Evolutionary conservation across 495 filamentous ascomycete genomes (phyloP).

Genomic region (Cairneyella variabilis): DNA sequence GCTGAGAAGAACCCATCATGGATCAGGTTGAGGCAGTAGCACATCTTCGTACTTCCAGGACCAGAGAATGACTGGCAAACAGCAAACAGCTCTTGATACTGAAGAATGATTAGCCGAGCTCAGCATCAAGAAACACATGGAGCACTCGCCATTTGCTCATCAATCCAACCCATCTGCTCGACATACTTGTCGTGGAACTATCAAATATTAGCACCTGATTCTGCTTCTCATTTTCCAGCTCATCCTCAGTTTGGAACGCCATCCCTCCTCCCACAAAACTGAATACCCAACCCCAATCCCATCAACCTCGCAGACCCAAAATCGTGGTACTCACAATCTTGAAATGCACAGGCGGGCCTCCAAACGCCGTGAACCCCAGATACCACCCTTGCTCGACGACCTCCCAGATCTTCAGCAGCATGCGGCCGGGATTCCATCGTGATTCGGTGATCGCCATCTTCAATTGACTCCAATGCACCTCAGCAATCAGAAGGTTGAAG

Average conservation of each 20-base stretch:
- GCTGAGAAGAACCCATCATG: slow-evolving; percentile 61
- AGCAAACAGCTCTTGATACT: slow-evolving; percentile 84
- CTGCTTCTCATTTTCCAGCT: neutral
- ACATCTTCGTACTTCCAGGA: slow-evolving; percentile 76
- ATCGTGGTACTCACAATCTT: slow-evolving; percentile 40
- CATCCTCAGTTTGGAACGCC: no score
- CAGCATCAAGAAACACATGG: neutral
- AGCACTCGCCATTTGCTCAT: slow-evolving; percentile 61
- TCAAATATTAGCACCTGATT: neutral
- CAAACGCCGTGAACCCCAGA: slow-evolving; percentile 68
- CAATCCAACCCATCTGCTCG: slow-evolving; percentile 62
- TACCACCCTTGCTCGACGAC: slow-evolving; percentile 50
- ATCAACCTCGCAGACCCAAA: no score
- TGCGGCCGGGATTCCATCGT: slow-evolving; percentile 4
- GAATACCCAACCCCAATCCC: no score
- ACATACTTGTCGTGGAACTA: slow-evolving; percentile 65
- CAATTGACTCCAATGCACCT: no score
- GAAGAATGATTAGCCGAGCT: no score
- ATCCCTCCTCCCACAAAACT: no score
- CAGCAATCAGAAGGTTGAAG: no score
- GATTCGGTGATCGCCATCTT: no score
- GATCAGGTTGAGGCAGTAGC: slow-evolving; percentile 68
- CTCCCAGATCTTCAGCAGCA: slow-evolving; percentile 7
- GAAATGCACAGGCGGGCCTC: slow-evolving; percentile 69
- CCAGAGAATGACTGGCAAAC: slow-evolving; percentile 74